Base-by-base conservation (phyloP, 805 yeast species). In the Candida golubevii region DNA sequence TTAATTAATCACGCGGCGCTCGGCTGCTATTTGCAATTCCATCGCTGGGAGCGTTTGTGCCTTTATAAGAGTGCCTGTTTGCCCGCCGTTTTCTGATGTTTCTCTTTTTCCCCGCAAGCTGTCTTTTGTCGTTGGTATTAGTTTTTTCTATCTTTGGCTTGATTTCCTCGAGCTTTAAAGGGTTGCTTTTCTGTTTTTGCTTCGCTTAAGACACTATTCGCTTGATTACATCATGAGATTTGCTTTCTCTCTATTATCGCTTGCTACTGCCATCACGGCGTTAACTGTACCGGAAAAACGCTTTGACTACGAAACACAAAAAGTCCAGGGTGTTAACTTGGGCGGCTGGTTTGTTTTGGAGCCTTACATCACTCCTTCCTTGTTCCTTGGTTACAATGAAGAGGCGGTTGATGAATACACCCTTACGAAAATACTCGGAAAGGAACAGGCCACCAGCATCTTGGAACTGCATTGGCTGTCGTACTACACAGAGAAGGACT, bases 311-410 rank as follows among this genome's bases (percentile, higher is more conserved):
- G 53, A 58, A 29, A 63, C 58, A 38, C 64, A 66, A 27, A 65
- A 60, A 41, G 64, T 77, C 35, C 61, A 76, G 35, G 96, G 96
- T 55, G 88, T 88, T 39, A 84, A 85, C 58, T 66, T 88, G 29
- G 97, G 97, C 50, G 95, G 96, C 37, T 88, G 96, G 96, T 74
- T 88, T 40, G 88, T 88, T 1, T 66, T 88, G 35, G 97, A 88
- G 65, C 88, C 96, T 2, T 88, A 75, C 64, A 88, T 88, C 59
- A 85, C 88, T 1, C 96, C 96, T 6, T 78, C 89, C 1, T 62
- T 85, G 38, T 88, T 89, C 58, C 66, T 71, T 44, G 75, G 74
- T 37, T 75, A 72, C 35, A 70, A 63, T 57, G 71, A 77, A 18
- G 64, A 65, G 41, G 69, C 77, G 18, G 83, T 84, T 27, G 97